Base-by-base conservation (phyloP, 202 grass and related monocot genomes). In the Setaria viridis region DNA sequence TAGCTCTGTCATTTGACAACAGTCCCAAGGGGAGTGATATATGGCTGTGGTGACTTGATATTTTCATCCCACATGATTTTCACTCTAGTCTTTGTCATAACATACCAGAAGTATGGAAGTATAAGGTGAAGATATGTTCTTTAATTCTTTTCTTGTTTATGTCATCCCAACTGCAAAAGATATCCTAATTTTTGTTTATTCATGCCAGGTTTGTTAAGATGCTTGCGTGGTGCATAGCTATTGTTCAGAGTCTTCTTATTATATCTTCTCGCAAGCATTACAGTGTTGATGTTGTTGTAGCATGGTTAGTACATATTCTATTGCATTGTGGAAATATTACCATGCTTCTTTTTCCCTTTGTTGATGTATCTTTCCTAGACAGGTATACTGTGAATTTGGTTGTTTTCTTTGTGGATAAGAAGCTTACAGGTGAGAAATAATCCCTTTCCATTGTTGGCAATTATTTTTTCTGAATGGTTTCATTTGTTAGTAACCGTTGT, bases 41-140 rank as follows among this genome's bases (percentile, higher is more conserved):
- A 84, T 79, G 94, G 94, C n/a, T 97, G 94, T 58, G 94, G 94
- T 16, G 94, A 97, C 80, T 79, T 97, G 74, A 97, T 97, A 84
- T 97, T 97, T 88, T 97, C 94, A 49, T 97, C 94, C 11, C 94
- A 97, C 76, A 97, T 94, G 94, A 97, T 97, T 84, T 97, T 97
- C 67, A 97, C 88, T 73, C 82, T 97, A 69, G 90, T 92, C 7
- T 97, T 97, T 84, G 88, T 97, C 16, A 75, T 76, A 78, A 92
- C 94, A 39, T 97, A 94, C 72, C 90, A 94, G 45, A 97, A 97
- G 67, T 97, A 97, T 86, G 94, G 94, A 25, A 89, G 86, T 79
- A 85, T 88, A 93, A 89, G 86, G 94, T 97, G 79, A 84, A 16
- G 21, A 55, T 66, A 11, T 64, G 13, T 62, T 33, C 25, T 57